These are phyloP conservation scores for Melanomma pulvis-pyrius DNA, from an alignment of 495 filamentous ascomycete species.

Conservation along the genomic window DNA sequence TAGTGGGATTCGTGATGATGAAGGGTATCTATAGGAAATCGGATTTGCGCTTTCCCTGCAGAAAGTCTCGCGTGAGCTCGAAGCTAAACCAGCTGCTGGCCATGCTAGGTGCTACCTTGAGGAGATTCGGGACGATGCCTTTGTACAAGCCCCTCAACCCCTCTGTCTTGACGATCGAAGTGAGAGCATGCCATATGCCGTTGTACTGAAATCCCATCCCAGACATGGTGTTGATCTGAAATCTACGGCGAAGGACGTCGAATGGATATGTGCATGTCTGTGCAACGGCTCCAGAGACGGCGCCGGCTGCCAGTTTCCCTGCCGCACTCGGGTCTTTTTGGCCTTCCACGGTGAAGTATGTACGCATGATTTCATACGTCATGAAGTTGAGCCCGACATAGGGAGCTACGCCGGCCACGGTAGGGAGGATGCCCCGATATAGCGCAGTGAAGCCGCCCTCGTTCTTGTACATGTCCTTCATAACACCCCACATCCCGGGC, in stretches of 20 bases:
- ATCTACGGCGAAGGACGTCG: constrained; percentile 91
- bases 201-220: constrained; percentile 98
- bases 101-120: constrained; percentile 98
- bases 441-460: constrained; percentile 84
- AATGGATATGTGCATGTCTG: constrained; percentile 99
- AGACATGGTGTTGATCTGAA: constrained; percentile 99
- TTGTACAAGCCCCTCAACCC: constrained; percentile 81
- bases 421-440: constrained; percentile 91
- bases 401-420: constrained; percentile 91
- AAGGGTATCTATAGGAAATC: constrained; percentile 20
- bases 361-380: constrained; percentile 87
- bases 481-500: constrained; percentile 89
- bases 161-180: constrained; percentile 78
- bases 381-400: constrained; percentile 98
- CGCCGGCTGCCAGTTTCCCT: constrained; percentile 86
- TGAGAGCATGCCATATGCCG: constrained; percentile 79
- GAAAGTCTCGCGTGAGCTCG: constrained; percentile 85
- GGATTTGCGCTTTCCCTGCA: constrained; percentile 51
- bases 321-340: constrained; percentile 76
- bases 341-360: constrained; percentile 83
- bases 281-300: constrained; percentile 90
- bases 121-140: constrained; percentile 87
- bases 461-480: constrained; percentile 81
- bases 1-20: background rate
- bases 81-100: constrained; percentile 97